Evolutionary conservation across 2,329 filamentous ascomycete genomes (phyloP), one percentile per base, ranked within the genome.

Genomic region (Monosporascus cannonballus): DNA sequence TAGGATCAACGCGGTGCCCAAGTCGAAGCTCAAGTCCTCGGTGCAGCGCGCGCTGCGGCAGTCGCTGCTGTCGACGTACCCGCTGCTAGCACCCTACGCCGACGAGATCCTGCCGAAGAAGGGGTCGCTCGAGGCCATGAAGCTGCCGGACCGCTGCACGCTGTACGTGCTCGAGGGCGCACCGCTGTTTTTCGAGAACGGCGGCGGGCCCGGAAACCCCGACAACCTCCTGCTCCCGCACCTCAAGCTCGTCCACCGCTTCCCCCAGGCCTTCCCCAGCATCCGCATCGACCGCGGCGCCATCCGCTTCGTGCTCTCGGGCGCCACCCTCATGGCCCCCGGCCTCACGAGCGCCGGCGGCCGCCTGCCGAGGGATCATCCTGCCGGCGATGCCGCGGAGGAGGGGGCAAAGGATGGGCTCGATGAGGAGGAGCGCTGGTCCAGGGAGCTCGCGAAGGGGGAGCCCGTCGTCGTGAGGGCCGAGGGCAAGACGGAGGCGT

Each of bases 81-180:
- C 94, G 3, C 82, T 89, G 49, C 86, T 97, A 49, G 84, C 85
- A 61, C 89, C 90, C 1, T 83, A 90, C 74, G 95, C 96, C 72
- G 94, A 99, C 71, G 90, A 95, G 70, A 85, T 97, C 64, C 79
- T 99, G 60, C 94, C 94, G 49, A 97, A 97, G 74, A 99, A 97
- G 72, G 84, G 88, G 54, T 90, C 94, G 57, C 78, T 97, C 51
- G 88, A 93, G 72, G 83, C 90, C 60, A 85, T 97, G 73, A 97
- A 97, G 76, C 84, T 96, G 54, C 92, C 93, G 58, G 93, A 97
- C 72, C 87, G 90, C 66, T 86, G 89, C 62, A 88, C 88, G 20
- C 87, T 97, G 61, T 99, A 96, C 79, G 85, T 90, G 51, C 82
- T 96, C 64, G 85, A 88, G 64, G 72, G 76, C 52, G 81, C 80